Conservation (phyloP, 2,329 filamentous ascomycete genomes). For the Fusarium goolgardi region DNA sequence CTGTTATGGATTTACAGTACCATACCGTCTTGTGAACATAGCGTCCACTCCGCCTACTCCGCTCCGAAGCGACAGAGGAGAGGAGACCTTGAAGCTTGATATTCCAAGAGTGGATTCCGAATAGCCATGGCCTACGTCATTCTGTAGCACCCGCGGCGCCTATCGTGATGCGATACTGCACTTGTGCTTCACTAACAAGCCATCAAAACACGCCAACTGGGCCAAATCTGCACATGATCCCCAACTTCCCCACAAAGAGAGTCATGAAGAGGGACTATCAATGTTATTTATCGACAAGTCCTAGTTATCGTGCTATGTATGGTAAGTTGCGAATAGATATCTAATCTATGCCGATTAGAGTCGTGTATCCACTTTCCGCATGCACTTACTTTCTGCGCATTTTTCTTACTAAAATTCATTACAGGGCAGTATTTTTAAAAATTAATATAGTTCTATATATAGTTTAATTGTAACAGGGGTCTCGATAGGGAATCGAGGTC, state of each 20-base stretch:
- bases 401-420: too few relatives aligned
- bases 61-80: conserved; percentile 9
- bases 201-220: conserved; percentile 8
- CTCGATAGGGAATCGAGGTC: too few relatives aligned
- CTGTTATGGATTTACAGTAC: not conserved
- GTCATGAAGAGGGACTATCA: conserved; percentile 25
- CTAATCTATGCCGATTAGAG: not conserved
- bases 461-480: too few relatives aligned
- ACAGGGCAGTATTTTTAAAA: too few relatives aligned
- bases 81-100: conserved; percentile 25
- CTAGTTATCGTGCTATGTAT: not conserved
- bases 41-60: conserved; percentile 8
- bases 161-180: conserved; percentile 37
- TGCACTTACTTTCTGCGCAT: too few relatives aligned
- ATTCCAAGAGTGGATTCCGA: conserved; percentile 22
- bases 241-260: conserved; percentile 22
- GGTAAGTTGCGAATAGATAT: conserved; percentile 5
- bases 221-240: conserved; percentile 35
- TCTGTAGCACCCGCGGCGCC: conserved; percentile 37
- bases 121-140: conserved; percentile 44
- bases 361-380: too few relatives aligned
- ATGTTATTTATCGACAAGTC: not conserved
- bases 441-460: too few relatives aligned
- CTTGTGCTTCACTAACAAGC: conserved; percentile 23
- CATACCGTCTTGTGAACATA: conserved; percentile 5